Evolutionary conservation across 495 filamentous ascomycete species (phyloP).

Genomic region (Penicillium parvum): DNA sequence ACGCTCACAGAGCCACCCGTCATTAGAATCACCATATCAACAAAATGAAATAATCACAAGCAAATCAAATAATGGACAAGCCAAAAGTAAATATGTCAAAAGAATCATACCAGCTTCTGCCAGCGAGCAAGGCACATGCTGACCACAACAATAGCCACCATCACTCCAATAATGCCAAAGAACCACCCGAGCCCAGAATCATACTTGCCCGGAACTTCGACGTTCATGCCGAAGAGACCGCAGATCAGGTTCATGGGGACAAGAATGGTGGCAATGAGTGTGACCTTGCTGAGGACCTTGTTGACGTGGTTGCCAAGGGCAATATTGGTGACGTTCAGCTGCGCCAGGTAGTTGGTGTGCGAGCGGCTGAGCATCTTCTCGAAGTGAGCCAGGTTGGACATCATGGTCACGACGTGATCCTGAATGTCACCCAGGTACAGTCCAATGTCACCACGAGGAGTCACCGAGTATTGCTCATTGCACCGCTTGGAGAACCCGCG

Average conservation of each 20-base stretch:
- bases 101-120: conserved; percentile 38
- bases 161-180: conserved; percentile 70
- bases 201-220: conserved; percentile 67
- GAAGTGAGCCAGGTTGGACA: conserved; percentile 89
- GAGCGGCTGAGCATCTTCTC: conserved; percentile 95
- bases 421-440: conserved; percentile 96
- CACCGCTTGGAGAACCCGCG: conserved; percentile 96
- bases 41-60: neutral
- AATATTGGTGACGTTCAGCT: conserved; percentile 87
- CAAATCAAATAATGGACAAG: neutral
- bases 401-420: conserved; percentile 99
- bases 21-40: conserved; percentile 2
- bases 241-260: conserved; percentile 96
- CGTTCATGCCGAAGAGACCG: conserved; percentile 98
- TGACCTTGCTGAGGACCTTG: conserved; percentile 86
- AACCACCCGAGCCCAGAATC: conserved; percentile 61
- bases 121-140: conserved; percentile 46
- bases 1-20: conserved; percentile 6
- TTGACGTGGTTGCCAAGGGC: conserved; percentile 76
- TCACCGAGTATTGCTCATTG: conserved; percentile 93
- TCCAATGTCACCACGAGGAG: conserved; percentile 91
- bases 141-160: conserved; percentile 55
- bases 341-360: conserved; percentile 95
- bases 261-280: conserved; percentile 88
- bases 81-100: neutral